These are phyloP conservation scores for Penicillium arizonense DNA, from an alignment of 495 filamentous ascomycete species.

Conservation along the genomic window DNA sequence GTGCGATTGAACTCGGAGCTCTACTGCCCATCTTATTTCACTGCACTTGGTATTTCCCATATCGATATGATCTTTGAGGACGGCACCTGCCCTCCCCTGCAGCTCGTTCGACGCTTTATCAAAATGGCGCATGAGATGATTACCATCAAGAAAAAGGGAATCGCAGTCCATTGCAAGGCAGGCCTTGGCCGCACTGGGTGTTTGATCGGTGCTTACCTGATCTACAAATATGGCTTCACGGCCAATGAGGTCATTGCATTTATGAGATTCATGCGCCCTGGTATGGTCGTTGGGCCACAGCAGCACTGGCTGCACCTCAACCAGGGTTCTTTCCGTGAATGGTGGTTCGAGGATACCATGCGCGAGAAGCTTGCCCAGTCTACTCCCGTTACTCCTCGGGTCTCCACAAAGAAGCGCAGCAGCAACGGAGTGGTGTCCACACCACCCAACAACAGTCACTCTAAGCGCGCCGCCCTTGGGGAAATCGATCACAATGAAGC, in stretches of 20 bases:
- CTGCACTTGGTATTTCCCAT: conserved; percentile 89
- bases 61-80: conserved; percentile 99
- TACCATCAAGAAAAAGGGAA: conserved; percentile 76
- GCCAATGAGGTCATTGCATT: conserved; percentile 98
- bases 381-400: conserved; percentile 74
- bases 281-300: conserved; percentile 99
- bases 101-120: conserved; percentile 87
- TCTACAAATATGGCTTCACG: conserved; percentile 97
- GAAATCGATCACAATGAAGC: conserved; percentile 83
- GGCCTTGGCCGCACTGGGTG: conserved; percentile 95
- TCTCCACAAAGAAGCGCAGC: conserved; percentile 47
- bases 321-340: conserved; percentile 93
- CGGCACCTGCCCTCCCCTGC: conserved; percentile 87
- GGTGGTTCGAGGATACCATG: conserved; percentile 93
- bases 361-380: conserved; percentile 62
- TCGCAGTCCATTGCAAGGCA: conserved; percentile 98
- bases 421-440: conserved; percentile 70
- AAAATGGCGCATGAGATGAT: conserved; percentile 94
- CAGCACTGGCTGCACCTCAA: conserved; percentile 99
- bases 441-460: conserved; percentile 74
- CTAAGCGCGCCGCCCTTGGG: conserved; percentile 77
- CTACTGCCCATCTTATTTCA: conserved; percentile 94
- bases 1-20: conserved; percentile 94
- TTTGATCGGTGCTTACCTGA: conserved; percentile 94
- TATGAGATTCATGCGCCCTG: conserved; percentile 99